Conservation (phyloP, 768 basidiomycete species). For the Psilocybe subaeruginosa region DNA sequence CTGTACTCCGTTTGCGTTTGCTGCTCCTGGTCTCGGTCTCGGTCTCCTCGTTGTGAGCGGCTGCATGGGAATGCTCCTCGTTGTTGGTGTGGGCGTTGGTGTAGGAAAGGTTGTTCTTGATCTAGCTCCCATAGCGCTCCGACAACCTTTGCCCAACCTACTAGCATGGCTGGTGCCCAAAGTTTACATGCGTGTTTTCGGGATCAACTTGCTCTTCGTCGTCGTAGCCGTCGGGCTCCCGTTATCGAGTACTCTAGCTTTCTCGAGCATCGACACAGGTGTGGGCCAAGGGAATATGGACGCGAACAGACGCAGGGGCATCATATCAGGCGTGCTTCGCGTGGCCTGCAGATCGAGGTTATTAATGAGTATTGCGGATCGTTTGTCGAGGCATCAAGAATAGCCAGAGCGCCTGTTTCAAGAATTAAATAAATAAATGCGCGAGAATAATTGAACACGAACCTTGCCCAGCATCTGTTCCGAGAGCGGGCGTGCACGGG, state of each 20-base stretch:
- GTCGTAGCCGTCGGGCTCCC: too few relatives aligned
- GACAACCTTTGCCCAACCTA: constrained; percentile 17
- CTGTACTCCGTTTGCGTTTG: constrained; percentile 15
- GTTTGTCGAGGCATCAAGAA: constrained; percentile 78
- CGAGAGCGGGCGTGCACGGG: too few relatives aligned
- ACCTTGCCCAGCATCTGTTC: not conserved
- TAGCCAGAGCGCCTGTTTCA: constrained; percentile 56
- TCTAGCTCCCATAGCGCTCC: constrained; percentile 18
- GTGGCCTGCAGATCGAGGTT: constrained; percentile 81
- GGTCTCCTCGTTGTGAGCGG: not conserved
- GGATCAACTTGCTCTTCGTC: not conserved
- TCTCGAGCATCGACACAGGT: too few relatives aligned
- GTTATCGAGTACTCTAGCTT: too few relatives aligned
- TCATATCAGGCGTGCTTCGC: constrained; percentile 54
- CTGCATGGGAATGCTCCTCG: too few relatives aligned
- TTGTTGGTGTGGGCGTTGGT: not conserved
- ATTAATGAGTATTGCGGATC: constrained; percentile 76
- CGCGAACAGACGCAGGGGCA: constrained; percentile 11
- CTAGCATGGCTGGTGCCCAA: not conserved
- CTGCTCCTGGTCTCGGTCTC: constrained; percentile 5
- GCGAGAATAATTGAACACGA: not conserved
- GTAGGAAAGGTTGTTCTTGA: not conserved
- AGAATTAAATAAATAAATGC: not conserved
- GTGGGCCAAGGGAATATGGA: too few relatives aligned
- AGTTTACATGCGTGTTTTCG: not conserved